phyloP scores from a whole-genome alignment of 768 basidiomycete genomes.

The Tephrocybe sp. region DNA sequence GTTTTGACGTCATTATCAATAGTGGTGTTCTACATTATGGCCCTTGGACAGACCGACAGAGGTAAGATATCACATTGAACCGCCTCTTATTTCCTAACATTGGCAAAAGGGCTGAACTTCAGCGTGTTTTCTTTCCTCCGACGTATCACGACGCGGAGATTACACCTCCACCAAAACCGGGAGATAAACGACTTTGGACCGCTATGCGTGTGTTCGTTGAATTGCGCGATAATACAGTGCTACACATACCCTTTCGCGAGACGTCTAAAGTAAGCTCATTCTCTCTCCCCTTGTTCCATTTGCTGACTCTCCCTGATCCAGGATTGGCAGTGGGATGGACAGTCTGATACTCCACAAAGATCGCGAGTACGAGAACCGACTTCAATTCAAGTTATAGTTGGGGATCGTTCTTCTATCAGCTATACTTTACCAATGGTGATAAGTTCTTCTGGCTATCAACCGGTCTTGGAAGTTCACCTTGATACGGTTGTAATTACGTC shows the following conservation, averaged over 20 bases:
- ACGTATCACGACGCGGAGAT: conserved; percentile 63
- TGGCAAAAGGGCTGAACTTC: conserved; percentile 60
- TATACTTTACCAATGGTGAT: conserved; percentile 85
- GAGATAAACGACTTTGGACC: conserved; percentile 83
- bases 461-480: conserved; percentile 78
- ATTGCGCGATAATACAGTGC: conserved; percentile 68
- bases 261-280: conserved; percentile 65
- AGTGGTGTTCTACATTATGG: conserved; percentile 82
- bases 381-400: conserved; percentile 70
- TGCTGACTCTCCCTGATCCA: conserved; percentile 22
- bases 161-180: conserved; percentile 60
- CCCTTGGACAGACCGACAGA: conserved; percentile 95
- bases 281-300: not conserved
- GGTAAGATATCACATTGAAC: conserved; percentile 36
- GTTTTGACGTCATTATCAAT: conserved; percentile 78
- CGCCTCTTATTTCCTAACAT: not conserved
- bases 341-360: conserved; percentile 41
- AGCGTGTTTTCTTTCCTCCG: conserved; percentile 80
- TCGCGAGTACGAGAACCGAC: conserved; percentile 62
- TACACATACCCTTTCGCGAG: conserved; percentile 91
- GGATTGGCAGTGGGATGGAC: conserved; percentile 94
- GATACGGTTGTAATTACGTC: conserved; percentile 76
- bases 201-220: conserved; percentile 79
- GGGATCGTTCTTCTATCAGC: conserved; percentile 80
- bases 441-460: conserved; percentile 70